Evolutionary conservation across 768 basidiomycete species (phyloP).

Genomic region (Xerocomus brunneocitrinus): DNA sequence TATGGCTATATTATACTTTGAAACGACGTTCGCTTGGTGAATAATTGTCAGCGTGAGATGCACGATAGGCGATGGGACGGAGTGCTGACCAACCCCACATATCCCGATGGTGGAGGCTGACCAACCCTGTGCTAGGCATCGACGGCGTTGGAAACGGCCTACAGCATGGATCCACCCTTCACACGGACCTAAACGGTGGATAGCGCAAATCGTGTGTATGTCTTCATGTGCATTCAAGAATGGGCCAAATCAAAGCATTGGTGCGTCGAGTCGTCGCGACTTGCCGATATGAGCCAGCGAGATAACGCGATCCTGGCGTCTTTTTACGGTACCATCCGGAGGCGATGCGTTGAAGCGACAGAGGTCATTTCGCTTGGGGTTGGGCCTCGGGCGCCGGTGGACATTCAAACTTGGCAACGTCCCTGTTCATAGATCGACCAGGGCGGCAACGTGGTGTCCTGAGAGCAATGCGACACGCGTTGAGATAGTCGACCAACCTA

Average conservation of each 20-base stretch:
- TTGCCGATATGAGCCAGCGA: too few relatives aligned
- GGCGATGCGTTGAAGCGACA: too few relatives aligned
- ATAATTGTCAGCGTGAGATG: not conserved
- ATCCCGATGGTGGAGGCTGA: not conserved
- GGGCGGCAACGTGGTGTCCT: not conserved
- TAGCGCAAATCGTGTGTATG: not conserved
- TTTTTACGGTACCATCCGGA: too few relatives aligned
- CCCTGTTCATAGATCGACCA: not conserved
- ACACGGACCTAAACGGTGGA: not conserved
- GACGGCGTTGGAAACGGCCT: not conserved
- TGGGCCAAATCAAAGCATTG: too few relatives aligned
- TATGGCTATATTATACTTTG: not conserved
- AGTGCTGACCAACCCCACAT: not conserved
- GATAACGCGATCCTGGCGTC: too few relatives aligned
- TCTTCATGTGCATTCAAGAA: too few relatives aligned
- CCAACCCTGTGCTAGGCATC: not conserved
- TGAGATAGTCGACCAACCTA: not conserved
- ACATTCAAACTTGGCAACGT: not conserved
- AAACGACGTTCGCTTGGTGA: not conserved
- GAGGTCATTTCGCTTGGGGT: too few relatives aligned
- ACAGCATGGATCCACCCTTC: not conserved
- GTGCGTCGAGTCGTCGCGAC: too few relatives aligned
- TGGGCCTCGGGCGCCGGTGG: too few relatives aligned
- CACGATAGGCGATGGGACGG: not conserved
- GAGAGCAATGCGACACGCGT: not conserved